These are phyloP conservation scores for Ophiostoma tasmaniense DNA, from an alignment of 2,329 filamentous ascomycete species.

Conservation along the genomic window DNA sequence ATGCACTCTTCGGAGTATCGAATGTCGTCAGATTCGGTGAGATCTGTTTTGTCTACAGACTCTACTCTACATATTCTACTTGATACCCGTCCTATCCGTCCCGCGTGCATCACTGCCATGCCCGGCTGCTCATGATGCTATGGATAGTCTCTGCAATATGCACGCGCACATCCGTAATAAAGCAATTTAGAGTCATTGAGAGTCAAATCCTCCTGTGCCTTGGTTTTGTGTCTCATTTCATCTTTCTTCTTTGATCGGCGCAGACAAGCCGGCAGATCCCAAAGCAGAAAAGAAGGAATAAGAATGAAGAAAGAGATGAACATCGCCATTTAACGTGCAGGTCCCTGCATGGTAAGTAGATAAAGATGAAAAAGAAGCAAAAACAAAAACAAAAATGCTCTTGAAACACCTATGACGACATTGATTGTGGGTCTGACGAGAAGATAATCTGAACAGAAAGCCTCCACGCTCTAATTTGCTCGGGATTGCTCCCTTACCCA, in stretches of 20 bases:
- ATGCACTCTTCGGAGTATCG: not conserved
- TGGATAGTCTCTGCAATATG: not conserved
- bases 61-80: not conserved
- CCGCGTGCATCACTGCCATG: not conserved
- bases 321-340: not conserved
- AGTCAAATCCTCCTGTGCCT: too few relatives aligned
- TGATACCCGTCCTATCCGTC: not conserved
- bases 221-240: not conserved
- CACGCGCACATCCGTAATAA: not conserved
- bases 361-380: too few relatives aligned
- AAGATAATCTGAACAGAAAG: too few relatives aligned
- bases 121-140: not conserved
- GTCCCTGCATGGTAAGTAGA: not conserved
- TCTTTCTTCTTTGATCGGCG: not conserved
- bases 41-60: not conserved
- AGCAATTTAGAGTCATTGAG: not conserved
- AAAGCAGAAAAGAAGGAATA: not conserved
- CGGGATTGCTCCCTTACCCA: too few relatives aligned
- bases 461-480: not conserved
- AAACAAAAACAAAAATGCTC: too few relatives aligned
- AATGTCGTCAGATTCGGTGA: not conserved
- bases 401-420: conserved; percentile 7
- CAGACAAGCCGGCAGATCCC: not conserved
- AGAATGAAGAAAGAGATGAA: not conserved
- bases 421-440: not conserved